Evolutionary conservation across 331 rosid genomes (phyloP).

Genomic region (Malus hybrid): DNA sequence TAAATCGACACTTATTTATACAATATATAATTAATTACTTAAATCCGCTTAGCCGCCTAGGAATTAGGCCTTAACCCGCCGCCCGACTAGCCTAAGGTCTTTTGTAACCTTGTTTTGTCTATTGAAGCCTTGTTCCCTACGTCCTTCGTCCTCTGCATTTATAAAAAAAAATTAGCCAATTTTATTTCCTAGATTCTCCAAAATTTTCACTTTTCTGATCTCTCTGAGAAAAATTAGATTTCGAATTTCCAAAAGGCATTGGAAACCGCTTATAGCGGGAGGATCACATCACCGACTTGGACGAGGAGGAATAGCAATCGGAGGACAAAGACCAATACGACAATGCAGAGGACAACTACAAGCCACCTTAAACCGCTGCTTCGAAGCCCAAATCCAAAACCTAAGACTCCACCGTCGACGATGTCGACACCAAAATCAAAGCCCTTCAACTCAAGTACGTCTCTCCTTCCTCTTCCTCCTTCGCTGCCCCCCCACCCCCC

Average conservation of each 20-base stretch:
- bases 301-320: slow-evolving; percentile 29
- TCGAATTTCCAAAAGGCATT: not conserved
- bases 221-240: not conserved
- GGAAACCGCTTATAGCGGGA: slow-evolving; percentile 89
- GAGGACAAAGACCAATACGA: slow-evolving; percentile 29
- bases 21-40: no score
- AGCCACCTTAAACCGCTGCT: not conserved
- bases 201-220: no score
- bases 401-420: slow-evolving; percentile 22
- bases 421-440: slow-evolving; percentile 62
- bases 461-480: slow-evolving; percentile 7
- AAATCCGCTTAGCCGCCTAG: accelerated
- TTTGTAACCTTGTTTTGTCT: no score
- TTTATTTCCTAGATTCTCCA: no score
- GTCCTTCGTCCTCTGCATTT: no score
- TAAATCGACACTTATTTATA: no score
- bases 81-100: no score
- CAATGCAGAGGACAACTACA: slow-evolving; percentile 15
- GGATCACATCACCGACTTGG: slow-evolving; percentile 52
- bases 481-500: not conserved
- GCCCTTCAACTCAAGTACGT: slow-evolving; percentile 66
- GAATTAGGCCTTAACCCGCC: no score
- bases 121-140: no score
- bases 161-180: no score
- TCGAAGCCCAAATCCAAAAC: slow-evolving; percentile 16